Evolutionary conservation across 345 rosid genomes (phyloP).

Genomic region (Eucalyptus dawsonii): DNA sequence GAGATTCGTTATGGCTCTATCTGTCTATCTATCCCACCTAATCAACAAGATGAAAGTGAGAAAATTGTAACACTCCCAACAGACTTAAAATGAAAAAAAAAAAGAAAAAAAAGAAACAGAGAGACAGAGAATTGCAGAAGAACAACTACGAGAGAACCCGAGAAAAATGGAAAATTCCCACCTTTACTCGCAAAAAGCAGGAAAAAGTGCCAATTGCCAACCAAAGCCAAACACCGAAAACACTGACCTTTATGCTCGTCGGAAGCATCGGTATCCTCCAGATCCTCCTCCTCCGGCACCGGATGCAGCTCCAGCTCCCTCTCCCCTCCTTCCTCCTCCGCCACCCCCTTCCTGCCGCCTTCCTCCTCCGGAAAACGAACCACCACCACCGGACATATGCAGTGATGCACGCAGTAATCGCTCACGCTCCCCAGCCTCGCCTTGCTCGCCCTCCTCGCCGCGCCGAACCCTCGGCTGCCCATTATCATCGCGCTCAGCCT

Average conservation of each 20-base stretch:
- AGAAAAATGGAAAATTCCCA: not conserved
- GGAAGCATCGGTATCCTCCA: conserved; percentile 32
- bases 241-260: conserved; percentile 3
- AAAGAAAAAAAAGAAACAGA: not conserved
- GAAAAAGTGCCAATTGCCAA: not conserved
- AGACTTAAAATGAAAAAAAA: not conserved
- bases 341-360: not conserved
- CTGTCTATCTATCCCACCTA: not conserved
- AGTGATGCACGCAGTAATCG: conserved; percentile 80
- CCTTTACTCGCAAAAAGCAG: not conserved
- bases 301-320: conserved; percentile 25
- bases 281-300: conserved; percentile 58
- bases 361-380: conserved; percentile 27
- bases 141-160: not conserved
- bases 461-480: conserved; percentile 91
- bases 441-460: conserved; percentile 15
- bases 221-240: not conserved
- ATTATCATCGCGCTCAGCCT: conserved; percentile 71
- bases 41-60: not conserved
- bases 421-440: conserved; percentile 79
- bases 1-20: not conserved
- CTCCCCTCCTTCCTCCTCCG: not conserved
- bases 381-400: conserved; percentile 74
- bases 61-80: not conserved
- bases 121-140: not conserved